phyloP scores from a whole-genome alignment of 108 stramenopile species.

The Pseudonitzschia pungens region DNA sequence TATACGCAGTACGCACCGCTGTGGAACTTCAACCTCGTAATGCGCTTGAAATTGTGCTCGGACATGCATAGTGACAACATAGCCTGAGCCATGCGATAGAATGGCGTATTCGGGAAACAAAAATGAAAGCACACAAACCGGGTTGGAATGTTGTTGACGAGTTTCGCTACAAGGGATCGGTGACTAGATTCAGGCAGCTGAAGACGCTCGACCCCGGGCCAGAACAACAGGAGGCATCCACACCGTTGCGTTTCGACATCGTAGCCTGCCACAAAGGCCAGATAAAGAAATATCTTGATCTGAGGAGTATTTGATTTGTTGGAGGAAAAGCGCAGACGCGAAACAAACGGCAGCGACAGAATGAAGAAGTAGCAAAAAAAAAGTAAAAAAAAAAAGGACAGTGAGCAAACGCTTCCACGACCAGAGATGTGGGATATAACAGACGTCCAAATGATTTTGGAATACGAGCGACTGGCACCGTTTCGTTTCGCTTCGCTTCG shows the following conservation, averaged over 20 bases:
- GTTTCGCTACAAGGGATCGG: background rate
- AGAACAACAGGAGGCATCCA: constrained; percentile 7
- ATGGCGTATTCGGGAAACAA: background rate
- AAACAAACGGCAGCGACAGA: too few relatives aligned
- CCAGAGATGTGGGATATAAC: background rate
- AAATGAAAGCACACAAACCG: background rate
- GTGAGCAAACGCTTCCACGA: too few relatives aligned
- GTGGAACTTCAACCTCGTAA: background rate
- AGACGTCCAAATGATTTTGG: background rate
- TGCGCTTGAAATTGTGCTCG: background rate
- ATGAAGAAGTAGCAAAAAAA: too few relatives aligned
- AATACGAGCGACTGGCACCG: background rate
- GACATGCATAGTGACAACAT: background rate
- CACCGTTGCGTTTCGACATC: constrained; percentile 12
- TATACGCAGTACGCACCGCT: background rate
- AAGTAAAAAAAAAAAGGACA: background rate
- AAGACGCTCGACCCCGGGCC: constrained; percentile 7
- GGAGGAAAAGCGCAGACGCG: too few relatives aligned
- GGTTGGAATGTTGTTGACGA: background rate
- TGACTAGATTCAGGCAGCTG: background rate
- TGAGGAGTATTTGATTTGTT: background rate
- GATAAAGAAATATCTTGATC: constrained; percentile 11
- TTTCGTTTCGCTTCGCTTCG: background rate
- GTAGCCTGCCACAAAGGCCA: background rate
- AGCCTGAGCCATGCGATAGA: background rate